Evolutionary conservation across 805 yeast species (phyloP).

Genomic region (Metschnikowia arizonensis): DNA sequence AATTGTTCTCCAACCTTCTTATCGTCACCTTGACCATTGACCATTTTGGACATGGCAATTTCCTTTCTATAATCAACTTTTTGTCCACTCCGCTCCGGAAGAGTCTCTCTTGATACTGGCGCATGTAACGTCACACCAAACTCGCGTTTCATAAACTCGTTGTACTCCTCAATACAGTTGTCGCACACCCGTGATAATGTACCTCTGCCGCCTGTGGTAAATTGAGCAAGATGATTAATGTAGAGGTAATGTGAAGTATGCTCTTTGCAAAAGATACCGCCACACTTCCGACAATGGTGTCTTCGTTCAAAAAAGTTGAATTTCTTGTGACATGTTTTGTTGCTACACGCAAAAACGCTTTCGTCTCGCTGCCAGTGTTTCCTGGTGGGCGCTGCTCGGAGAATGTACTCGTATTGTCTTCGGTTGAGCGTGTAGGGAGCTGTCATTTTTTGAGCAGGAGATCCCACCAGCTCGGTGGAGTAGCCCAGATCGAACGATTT

Average conservation of each 20-base stretch:
- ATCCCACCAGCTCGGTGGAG: conserved; percentile 26
- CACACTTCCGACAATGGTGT: conserved; percentile 85
- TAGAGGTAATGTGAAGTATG: conserved; percentile 58
- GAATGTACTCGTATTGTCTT: conserved; percentile 25
- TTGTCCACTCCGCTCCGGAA: conserved; percentile 5
- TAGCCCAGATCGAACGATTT: conserved; percentile 31
- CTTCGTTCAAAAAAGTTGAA: conserved; percentile 77
- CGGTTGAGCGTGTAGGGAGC: conserved; percentile 15
- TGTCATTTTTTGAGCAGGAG: conserved; percentile 10
- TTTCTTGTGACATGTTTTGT: conserved; percentile 49
- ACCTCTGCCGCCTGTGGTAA: conserved; percentile 66
- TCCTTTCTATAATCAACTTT: conserved; percentile 11
- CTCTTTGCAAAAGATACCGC: conserved; percentile 70
- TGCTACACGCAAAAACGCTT: conserved; percentile 57
- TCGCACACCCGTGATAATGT: conserved; percentile 67
- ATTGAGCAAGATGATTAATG: conserved; percentile 56
- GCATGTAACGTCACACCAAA: conserved; percentile 28
- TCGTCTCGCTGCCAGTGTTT: conserved; percentile 76
- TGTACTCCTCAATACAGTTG: conserved; percentile 59
- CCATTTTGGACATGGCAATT: conserved; percentile 8
- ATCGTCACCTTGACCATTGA: conserved; percentile 3
- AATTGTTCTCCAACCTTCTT: conserved; percentile 21
- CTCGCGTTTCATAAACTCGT: conserved; percentile 42
- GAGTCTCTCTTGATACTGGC: conserved; percentile 11
- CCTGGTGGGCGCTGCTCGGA: conserved; percentile 47